Evolutionary conservation across 2,329 filamentous ascomycete genomes (phyloP), one percentile per base, ranked within the genome.

Genomic region (Fusarium sp.): DNA sequence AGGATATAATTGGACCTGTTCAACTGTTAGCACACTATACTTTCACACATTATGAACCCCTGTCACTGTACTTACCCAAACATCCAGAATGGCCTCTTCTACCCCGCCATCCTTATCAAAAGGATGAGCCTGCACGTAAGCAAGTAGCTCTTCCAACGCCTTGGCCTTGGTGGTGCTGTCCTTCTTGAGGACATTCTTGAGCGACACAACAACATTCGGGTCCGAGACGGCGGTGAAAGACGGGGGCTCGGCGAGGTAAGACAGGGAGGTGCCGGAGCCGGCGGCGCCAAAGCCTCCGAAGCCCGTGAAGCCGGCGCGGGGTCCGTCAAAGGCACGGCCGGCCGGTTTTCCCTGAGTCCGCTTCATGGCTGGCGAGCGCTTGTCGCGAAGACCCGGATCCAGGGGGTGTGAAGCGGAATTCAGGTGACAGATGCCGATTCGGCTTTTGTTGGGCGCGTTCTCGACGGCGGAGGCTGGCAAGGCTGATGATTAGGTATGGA

Each of bases 141-240:
- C 79, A 50, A 94, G 86, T 18, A 99, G 82, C 55, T 98, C 95
- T 74, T 98, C 95, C 30, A 99, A 84, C 0, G 94, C 95, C 79
- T 95, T 97, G 8, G 92, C 87, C 78, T 97, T 97, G 39, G 96
- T 99, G 11, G 90, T 97, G 75, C 91, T 92, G 82, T 98, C 95
- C 81, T 96, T 97, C 83, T 98, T 99, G 53, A 91, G 87, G 4
- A 98, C 82, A 73, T 97, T 97, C 81, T 98, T 97, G 83, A 98
- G 94, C n/a, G 91, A 90, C 13, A 98, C 94, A 39, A 95, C 90
- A 39, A 95, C 86, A 76, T 96, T 92, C 8, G 94, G 88, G 73
- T 97, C 91, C 46, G 90, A 92, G 64, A 99, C 90, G 44, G 83
- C 84, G 36, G 90, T 90, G 72, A 97, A 89, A 75, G 97, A 92